A percentile compares a stretch with the other conserved stretches of the same genome.
These are phyloP conservation scores for Fusarium sp. DNA, from an alignment of 2,329 filamentous ascomycete species.

Conservation along the genomic window DNA sequence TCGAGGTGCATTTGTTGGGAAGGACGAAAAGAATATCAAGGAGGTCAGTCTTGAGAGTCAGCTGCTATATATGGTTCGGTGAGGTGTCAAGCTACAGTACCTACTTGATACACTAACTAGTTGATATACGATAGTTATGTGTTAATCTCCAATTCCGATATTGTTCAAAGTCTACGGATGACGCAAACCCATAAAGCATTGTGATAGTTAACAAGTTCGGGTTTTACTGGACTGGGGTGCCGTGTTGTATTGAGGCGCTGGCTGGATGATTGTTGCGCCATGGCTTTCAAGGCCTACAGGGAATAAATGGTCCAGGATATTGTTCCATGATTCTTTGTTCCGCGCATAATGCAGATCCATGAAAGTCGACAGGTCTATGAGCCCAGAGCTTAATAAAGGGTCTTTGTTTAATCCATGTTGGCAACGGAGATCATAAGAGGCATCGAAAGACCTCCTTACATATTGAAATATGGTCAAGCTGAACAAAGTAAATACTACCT, in stretches of 20 bases:
- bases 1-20: conserved; percentile 17
- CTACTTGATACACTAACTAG: not conserved
- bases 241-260: not conserved
- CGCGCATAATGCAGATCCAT: conserved; percentile 13
- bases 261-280: conserved; percentile 4
- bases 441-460: not conserved
- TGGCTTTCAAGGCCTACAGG: not conserved
- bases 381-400: not conserved
- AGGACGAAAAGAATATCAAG: not conserved
- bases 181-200: not conserved
- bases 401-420: conserved; percentile 17
- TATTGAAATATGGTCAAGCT: not conserved
- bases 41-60: conserved; percentile 23
- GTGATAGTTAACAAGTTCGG: not conserved
- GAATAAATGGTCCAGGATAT: conserved; percentile 2
- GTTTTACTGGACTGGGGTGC: not conserved
- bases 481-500: not conserved
- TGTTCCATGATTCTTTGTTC: not conserved
- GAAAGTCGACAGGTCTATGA: conserved; percentile 29
- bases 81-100: not conserved
- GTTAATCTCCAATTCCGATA: not conserved
- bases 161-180: not conserved
- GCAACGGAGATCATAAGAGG: not conserved
- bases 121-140: not conserved
- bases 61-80: conserved; percentile 7